A percentile compares a stretch with the other conserved stretches of the same genome.
Conservation (phyloP, 192 early-diverging fungal species). For the Entomortierella chlamydospora region DNA sequence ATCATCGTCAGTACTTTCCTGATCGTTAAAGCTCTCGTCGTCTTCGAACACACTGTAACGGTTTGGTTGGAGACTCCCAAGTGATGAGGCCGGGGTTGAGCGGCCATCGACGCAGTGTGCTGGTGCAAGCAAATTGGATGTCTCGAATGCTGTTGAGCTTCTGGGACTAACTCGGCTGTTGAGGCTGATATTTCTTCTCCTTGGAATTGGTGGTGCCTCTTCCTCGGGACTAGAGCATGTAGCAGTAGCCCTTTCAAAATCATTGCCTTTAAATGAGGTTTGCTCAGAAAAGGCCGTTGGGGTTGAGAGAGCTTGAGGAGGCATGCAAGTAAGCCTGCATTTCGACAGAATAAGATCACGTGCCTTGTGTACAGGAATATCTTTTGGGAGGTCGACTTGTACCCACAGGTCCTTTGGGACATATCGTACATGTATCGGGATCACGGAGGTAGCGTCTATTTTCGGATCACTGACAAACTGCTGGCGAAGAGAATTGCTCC, state of each 20-base stretch:
- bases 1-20: slow-evolving; percentile 41
- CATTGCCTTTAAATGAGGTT: background rate
- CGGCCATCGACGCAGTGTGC: background rate
- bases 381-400: slow-evolving; percentile 33
- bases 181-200: too few relatives aligned
- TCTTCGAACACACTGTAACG: background rate
- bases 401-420: slow-evolving; percentile 48
- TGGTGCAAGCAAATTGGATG: background rate
- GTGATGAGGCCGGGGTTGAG: background rate
- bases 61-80: background rate
- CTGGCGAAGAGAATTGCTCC: background rate
- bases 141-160: background rate
- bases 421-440: slow-evolving; percentile 46
- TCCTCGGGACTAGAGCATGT: background rate
- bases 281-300: background rate
- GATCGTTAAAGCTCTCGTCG: slow-evolving; percentile 28
- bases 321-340: slow-evolving; percentile 24
- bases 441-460: slow-evolving; percentile 9
- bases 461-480: background rate
- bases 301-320: slow-evolving; percentile 3
- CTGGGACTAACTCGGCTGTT: too few relatives aligned
- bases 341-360: slow-evolving; percentile 33
- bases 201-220: too few relatives aligned
- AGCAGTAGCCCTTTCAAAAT: background rate
- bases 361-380: slow-evolving; percentile 36